A percentile compares a stretch with the other conserved stretches of the same genome.
Conservation (phyloP, 1,139 yeast species). For the Suhomyces maxii region DNA sequence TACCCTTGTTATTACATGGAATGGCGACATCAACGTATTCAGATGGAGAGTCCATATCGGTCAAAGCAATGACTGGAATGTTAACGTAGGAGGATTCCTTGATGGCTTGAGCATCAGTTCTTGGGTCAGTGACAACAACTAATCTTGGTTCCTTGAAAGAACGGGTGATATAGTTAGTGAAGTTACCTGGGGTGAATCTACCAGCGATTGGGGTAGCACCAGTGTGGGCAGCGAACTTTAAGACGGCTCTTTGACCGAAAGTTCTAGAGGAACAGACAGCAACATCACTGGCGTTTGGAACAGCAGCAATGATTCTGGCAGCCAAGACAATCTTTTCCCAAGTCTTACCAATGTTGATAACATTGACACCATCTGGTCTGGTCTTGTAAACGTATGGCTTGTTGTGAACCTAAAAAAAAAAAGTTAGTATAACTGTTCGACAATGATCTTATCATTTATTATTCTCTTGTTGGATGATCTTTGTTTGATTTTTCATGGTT, state of each 20-base stretch:
- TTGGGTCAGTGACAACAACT: slow-evolving; percentile 98
- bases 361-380: slow-evolving; percentile 99
- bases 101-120: slow-evolving; percentile 99
- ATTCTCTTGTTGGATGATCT: not conserved
- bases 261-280: slow-evolving; percentile 99
- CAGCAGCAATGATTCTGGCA: slow-evolving; percentile 99
- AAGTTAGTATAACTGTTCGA: slow-evolving; percentile 35
- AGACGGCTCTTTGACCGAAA: slow-evolving; percentile 99
- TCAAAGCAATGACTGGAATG: slow-evolving; percentile 99
- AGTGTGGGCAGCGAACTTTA: slow-evolving; percentile 99
- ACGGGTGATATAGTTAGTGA: slow-evolving; percentile 99
- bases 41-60: slow-evolving; percentile 98
- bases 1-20: slow-evolving; percentile 99
- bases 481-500: too few relatives aligned
- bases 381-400: slow-evolving; percentile 98
- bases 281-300: slow-evolving; percentile 97
- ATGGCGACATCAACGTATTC: slow-evolving; percentile 99
- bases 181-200: slow-evolving; percentile 99
- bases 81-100: slow-evolving; percentile 99
- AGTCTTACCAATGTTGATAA: slow-evolving; percentile 98
- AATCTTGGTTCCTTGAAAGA: slow-evolving; percentile 99
- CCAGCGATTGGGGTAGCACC: slow-evolving; percentile 99
- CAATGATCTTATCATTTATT: not conserved
- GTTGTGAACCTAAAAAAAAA: slow-evolving; percentile 77
- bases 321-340: slow-evolving; percentile 99